A percentile compares a stretch with the other conserved stretches of the same genome.
Conservation (phyloP, 345 rosid genomes). For the Eucalyptus curtisii region DNA sequence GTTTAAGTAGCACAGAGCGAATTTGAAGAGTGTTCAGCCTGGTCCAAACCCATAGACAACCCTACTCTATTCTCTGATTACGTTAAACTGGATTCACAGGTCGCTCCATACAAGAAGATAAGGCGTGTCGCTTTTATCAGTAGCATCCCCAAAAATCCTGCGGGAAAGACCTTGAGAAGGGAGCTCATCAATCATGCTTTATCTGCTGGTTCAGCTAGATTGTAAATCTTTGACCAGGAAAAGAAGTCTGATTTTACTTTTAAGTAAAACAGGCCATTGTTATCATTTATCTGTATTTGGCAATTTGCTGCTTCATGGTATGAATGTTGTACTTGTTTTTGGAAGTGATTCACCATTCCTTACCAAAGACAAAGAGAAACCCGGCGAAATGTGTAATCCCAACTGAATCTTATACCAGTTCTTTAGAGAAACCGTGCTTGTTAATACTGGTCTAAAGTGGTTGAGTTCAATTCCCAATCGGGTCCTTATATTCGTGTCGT, state of each 20-base stretch:
- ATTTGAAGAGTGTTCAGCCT: neutral
- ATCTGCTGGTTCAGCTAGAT: slow-evolving; percentile 18
- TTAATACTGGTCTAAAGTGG: neutral
- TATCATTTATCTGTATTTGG: neutral
- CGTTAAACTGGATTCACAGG: slow-evolving; percentile 19
- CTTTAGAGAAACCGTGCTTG: neutral
- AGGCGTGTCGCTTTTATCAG: slow-evolving; percentile 57
- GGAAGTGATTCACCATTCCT: neutral
- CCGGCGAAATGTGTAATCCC: neutral
- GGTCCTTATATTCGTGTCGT: neutral
- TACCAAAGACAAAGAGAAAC: neutral
- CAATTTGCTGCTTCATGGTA: neutral
- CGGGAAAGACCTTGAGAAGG: slow-evolving; percentile 79
- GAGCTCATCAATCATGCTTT: slow-evolving; percentile 36
- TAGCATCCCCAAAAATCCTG: slow-evolving; percentile 56
- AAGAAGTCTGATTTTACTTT: neutral
- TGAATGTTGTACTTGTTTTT: neutral
- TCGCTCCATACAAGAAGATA: slow-evolving; percentile 4
- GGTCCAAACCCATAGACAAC: neutral
- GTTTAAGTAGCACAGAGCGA: neutral
- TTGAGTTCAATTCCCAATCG: neutral
- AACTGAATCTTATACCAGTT: neutral
- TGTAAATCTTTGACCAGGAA: neutral
- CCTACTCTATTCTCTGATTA: neutral
- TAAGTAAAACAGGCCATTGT: neutral